Conservation (phyloP, 164 flowering plant genomes). For the Aristolochia contorta region DNA sequence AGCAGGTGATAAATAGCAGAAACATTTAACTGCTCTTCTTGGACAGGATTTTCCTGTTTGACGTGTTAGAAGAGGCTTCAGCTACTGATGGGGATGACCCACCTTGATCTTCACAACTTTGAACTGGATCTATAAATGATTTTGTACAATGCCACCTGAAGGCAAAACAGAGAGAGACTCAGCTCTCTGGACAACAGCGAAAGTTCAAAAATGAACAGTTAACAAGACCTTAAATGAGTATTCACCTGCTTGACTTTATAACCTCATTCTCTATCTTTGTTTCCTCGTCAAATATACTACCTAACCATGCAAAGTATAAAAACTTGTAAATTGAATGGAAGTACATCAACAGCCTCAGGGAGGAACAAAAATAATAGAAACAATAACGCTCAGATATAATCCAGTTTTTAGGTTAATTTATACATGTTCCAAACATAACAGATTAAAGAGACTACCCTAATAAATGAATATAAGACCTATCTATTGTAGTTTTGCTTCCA, state of each 20-base stretch:
- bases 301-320: not conserved
- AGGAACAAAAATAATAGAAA: too few relatives aligned
- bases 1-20: too few relatives aligned
- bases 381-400: too few relatives aligned
- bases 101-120: not conserved
- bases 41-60: not conserved
- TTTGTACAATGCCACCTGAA: slow-evolving; percentile 2
- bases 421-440: too few relatives aligned
- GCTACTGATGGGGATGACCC: slow-evolving; percentile 1
- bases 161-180: not conserved
- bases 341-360: too few relatives aligned
- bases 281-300: slow-evolving; percentile 4
- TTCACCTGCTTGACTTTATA: slow-evolving; percentile 3
- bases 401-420: too few relatives aligned
- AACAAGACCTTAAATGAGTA: not conserved
- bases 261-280: slow-evolving; percentile 3
- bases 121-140: not conserved
- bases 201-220: not conserved
- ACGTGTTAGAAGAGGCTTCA: not conserved
- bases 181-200: not conserved
- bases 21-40: not conserved
- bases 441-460: too few relatives aligned
- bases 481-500: too few relatives aligned
- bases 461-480: too few relatives aligned
- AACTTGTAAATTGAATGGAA: too few relatives aligned